Percentiles rank a stretch among this genome's conserved stretches.
Conservation (phyloP, 371 early-diverging fungal genomes). For the Amoeboaphelidium occidentale region DNA sequence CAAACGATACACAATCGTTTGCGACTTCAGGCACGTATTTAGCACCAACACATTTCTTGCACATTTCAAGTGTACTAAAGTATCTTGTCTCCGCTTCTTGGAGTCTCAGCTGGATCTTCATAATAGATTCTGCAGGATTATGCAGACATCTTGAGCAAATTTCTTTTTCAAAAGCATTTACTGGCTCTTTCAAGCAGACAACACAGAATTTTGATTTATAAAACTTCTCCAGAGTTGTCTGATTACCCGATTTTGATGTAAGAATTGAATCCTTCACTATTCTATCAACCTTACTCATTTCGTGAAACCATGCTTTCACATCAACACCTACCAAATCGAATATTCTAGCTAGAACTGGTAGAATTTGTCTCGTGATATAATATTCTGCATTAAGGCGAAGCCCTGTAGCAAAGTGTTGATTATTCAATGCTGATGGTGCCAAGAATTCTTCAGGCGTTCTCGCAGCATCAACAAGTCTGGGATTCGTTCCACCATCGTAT, state of each 20-base stretch:
- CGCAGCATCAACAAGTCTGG: conserved; percentile 38
- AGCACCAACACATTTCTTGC: too few relatives aligned
- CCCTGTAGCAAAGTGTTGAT: conserved; percentile 9
- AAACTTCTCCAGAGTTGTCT: neutral
- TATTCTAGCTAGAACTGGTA: conserved; percentile 48
- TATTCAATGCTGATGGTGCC: conserved; percentile 14
- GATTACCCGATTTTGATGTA: neutral
- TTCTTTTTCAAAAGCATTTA: too few relatives aligned
- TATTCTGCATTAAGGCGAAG: conserved; percentile 42
- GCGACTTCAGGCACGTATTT: too few relatives aligned
- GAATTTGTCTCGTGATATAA: conserved; percentile 57
- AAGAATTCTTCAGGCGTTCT: conserved; percentile 37
- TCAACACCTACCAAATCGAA: conserved; percentile 52
- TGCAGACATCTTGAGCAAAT: too few relatives aligned
- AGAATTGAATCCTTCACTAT: neutral
- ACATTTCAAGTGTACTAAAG: too few relatives aligned
- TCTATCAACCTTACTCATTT: conserved; percentile 17
- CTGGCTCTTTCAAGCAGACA: too few relatives aligned
- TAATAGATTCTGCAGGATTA: too few relatives aligned
- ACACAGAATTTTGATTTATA: neutral
- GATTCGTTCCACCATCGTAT: conserved; percentile 29
- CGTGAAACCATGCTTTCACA: conserved; percentile 15
- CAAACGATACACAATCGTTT: too few relatives aligned
- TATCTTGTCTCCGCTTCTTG: too few relatives aligned
- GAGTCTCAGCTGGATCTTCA: too few relatives aligned